phyloP scores from a whole-genome alignment of 2,329 filamentous ascomycete species.

The Hymenoscyphus albidus region DNA sequence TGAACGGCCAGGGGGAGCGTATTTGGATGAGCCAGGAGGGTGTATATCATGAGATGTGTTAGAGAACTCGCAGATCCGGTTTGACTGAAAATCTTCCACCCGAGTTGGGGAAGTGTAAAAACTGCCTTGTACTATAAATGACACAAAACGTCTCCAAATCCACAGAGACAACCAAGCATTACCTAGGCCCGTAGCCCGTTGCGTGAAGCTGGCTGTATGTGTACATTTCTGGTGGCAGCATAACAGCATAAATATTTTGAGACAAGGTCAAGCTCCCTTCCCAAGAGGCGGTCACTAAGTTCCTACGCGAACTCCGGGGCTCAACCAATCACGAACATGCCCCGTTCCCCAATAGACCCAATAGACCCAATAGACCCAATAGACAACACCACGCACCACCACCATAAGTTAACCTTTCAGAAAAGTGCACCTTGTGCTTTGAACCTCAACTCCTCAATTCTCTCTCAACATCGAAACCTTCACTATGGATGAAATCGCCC shows the following conservation, averaged over 20 bases:
- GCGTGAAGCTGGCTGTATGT: not conserved
- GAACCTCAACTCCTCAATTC: not conserved
- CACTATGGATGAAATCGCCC: slow-evolving; percentile 95
- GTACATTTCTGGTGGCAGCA: not conserved
- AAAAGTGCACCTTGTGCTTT: slow-evolving; percentile 5
- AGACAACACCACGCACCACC: slow-evolving; percentile 16
- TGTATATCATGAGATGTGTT: not conserved
- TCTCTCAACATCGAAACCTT: slow-evolving; percentile 13
- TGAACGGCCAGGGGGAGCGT: not conserved
- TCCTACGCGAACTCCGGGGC: slow-evolving; percentile 22
- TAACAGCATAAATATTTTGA: slow-evolving; percentile 23
- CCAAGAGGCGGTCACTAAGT: slow-evolving; percentile 22
- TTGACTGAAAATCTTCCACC: not conserved
- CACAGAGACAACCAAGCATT: not conserved
- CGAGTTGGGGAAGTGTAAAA: not conserved
- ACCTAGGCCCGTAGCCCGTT: too few relatives aligned
- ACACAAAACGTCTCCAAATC: not conserved
- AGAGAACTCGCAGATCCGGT: not conserved
- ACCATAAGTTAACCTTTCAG: slow-evolving; percentile 11
- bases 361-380: not conserved
- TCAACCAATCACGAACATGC: slow-evolving; percentile 26
- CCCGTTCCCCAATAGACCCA: slow-evolving; percentile 2
- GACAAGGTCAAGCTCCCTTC: slow-evolving; percentile 19
- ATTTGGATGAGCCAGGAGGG: not conserved
- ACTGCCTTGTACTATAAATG: not conserved